phyloP scores from a whole-genome alignment of 2,329 filamentous ascomycete species.

The Pyricularia pennisetigena region DNA sequence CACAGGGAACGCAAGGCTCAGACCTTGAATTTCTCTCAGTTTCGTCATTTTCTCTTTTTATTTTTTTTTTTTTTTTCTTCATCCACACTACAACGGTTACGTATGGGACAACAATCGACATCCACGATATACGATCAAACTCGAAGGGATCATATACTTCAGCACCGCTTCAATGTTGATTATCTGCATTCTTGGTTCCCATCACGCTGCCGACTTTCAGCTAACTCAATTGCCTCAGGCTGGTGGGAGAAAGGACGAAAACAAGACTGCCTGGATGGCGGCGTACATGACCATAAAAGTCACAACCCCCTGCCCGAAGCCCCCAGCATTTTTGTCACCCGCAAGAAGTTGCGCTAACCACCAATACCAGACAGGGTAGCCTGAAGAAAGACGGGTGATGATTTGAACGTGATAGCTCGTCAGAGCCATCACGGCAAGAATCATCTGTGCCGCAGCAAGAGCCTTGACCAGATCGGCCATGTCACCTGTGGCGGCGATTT shows the following conservation, averaged over 20 bases:
- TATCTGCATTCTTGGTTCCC: not conserved
- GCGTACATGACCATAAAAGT: conserved; percentile 74
- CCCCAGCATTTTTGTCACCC: conserved; percentile 6
- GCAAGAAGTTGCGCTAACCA: conserved; percentile 48
- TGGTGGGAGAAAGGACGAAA: conserved; percentile 83
- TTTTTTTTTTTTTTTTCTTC: not conserved
- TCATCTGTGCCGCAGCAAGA: conserved; percentile 61
- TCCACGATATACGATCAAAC: not conserved
- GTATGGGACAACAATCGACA: not conserved
- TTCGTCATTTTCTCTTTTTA: no score
- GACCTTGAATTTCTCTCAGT: no score
- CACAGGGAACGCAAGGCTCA: no score
- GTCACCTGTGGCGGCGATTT: conserved; percentile 5
- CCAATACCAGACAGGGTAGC: conserved; percentile 84
- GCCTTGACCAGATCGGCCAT: conserved; percentile 30
- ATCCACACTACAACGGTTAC: not conserved
- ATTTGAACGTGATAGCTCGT: conserved; percentile 91
- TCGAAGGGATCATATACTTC: not conserved
- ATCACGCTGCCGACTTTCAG: not conserved
- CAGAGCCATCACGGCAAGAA: conserved; percentile 62
- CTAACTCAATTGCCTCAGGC: conserved; percentile 42
- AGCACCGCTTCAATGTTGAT: not conserved
- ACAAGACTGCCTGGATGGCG: conserved; percentile 71
- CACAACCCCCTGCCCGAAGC: conserved; percentile 29
- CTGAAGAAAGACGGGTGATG: conserved; percentile 79